A percentile compares a stretch with the other conserved stretches of the same genome.
These are phyloP conservation scores for Hanseniaspora mollemarum DNA, from an alignment of 805 yeast species.

Conservation along the genomic window DNA sequence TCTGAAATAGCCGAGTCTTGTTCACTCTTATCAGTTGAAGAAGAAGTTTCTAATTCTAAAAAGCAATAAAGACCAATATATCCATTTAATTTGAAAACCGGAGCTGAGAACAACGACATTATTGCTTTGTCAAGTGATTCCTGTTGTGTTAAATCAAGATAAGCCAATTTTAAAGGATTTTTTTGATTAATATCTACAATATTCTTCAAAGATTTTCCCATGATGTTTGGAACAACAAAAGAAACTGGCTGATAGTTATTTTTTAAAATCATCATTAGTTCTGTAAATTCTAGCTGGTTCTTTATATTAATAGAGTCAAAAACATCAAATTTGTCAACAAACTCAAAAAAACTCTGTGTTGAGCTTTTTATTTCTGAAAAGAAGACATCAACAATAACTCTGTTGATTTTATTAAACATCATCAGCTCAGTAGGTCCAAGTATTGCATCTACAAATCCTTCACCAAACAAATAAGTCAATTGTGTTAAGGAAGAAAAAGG, in stretches of 20 bases:
- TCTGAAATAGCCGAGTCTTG: not conserved
- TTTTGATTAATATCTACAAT: conserved; percentile 5
- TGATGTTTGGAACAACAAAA: not conserved
- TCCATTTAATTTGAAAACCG: not conserved
- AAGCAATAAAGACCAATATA: not conserved
- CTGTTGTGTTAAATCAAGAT: conserved; percentile 7
- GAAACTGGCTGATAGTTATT: conserved; percentile 2
- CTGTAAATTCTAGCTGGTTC: conserved; percentile 12
- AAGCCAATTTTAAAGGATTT: not conserved
- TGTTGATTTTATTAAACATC: conserved; percentile 50
- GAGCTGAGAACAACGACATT: conserved; percentile 6
- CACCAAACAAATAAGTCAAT: conserved; percentile 54
- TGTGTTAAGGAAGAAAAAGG: conserved; percentile 78
- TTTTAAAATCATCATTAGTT: conserved; percentile 2
- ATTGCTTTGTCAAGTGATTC: conserved; percentile 3
- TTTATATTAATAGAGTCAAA: conserved; percentile 1
- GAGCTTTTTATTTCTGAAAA: conserved; percentile 35
- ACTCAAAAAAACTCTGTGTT: conserved; percentile 27
- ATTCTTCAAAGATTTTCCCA: not conserved
- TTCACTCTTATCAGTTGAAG: not conserved
- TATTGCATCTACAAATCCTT: conserved; percentile 53
- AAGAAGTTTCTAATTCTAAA: not conserved
- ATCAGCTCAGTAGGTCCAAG: conserved; percentile 77
- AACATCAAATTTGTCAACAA: conserved; percentile 28
- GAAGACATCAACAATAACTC: conserved; percentile 62